Base-by-base conservation (phyloP, 148 eudicot genomes). In the Amaranthus hypochondriacus region DNA sequence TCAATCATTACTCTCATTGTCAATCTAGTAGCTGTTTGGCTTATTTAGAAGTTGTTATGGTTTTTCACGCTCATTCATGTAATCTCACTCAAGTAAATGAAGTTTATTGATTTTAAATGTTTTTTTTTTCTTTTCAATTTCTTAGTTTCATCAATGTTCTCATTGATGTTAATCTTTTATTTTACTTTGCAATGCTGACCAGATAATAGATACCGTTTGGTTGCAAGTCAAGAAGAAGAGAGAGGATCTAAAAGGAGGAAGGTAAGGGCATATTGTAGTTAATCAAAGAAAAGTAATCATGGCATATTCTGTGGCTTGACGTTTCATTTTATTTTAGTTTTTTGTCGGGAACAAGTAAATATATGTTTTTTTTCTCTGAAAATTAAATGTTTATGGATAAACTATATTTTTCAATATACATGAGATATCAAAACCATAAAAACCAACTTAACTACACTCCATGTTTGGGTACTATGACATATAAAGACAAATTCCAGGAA, bases 171-270 rank as follows among this genome's bases (percentile, higher is more conserved):
- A 46, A 48, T 59, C 7, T 56, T 65, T 57, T 56, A 12, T 52
- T n/a, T 53, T 57, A 6, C 49, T 70, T 49, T 51, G 5, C 62
- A 74, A 15, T 66, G 66, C 56, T 62, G n/a, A 55, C 48, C 75
- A 83, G 91, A 80, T 79, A 49, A 75, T 53, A 82, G 83, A 62
- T 77, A 71, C 68, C 62, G 79, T 61, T 79, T 71, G 78, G 79
- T 49, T 68, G 77, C 81, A 72, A 74, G 74, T 75, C 83, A 80
- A 68, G 80, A 81, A 76, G 86, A 79, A 56, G 84, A 84, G 70
- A 81, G 80, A 77, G 82, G 65, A 68, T 10, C 10, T 9, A 84
- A 86, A 73, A 86, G 82, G 83, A 81, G 88, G 79, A 89, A 91
- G 97, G 98, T 94, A 84, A 51, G 21, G 13, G 47, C 76, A 67